Evolutionary conservation across 2,329 filamentous ascomycete species (phyloP).

Genomic region (Trichoderma sp.): DNA sequence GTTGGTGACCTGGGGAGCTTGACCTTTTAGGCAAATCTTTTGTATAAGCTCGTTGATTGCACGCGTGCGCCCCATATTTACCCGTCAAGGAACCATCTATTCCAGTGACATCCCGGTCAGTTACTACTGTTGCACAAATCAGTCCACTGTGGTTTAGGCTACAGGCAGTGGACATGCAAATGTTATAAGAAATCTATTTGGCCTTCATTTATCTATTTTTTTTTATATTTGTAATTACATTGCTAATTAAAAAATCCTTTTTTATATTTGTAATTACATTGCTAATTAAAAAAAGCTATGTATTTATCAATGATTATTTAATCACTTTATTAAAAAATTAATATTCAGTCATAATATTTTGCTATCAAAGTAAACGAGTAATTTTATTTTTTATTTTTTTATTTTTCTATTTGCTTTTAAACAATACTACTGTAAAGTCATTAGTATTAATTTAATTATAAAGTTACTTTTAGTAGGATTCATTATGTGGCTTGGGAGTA

Average conservation of each 20-base stretch:
- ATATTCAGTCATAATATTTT: neutral
- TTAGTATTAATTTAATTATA: too few relatives aligned
- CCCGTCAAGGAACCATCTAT: neutral
- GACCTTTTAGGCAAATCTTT: neutral
- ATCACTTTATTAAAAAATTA: neutral
- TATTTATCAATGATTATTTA: neutral
- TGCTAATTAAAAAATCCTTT: too few relatives aligned
- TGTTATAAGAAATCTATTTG: neutral
- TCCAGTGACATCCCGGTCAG: neutral
- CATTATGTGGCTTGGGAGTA: neutral
- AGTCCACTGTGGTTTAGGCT: too few relatives aligned
- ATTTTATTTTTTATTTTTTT: too few relatives aligned
- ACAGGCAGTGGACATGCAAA: neutral
- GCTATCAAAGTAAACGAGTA: too few relatives aligned
- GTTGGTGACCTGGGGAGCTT: neutral
- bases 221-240: neutral
- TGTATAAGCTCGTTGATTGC: neutral
- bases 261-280: too few relatives aligned
- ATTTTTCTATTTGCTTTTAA: too few relatives aligned
- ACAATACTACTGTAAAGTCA: too few relatives aligned
- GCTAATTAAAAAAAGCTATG: neutral
- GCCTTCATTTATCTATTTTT: neutral
- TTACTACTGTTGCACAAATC: neutral
- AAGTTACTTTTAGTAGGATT: too few relatives aligned
- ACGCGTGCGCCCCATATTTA: neutral